These are phyloP conservation scores for Asclepias syriaca DNA, from an alignment of 257 asterid species.

Conservation along the genomic window DNA sequence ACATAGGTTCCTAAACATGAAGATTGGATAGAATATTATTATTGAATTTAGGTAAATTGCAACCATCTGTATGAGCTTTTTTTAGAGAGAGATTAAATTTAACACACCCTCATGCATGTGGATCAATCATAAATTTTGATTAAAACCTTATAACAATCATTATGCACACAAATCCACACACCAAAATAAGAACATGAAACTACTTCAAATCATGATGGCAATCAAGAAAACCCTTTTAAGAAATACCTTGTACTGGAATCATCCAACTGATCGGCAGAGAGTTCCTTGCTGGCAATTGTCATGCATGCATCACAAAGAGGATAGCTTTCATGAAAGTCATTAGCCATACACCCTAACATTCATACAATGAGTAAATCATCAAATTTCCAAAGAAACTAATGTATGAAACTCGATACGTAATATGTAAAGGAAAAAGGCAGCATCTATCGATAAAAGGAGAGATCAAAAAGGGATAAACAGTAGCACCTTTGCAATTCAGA, in stretches of 20 bases:
- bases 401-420: background rate
- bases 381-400: slow-evolving; percentile 2
- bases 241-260: slow-evolving; percentile 46
- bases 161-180: background rate
- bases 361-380: background rate
- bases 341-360: slow-evolving; percentile 42
- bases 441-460: too few species aligned
- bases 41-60: too few species aligned
- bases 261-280: slow-evolving; percentile 28
- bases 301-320: slow-evolving; percentile 55
- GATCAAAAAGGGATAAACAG: background rate
- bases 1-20: background rate
- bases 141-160: too few species aligned
- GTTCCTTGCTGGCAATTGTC: slow-evolving; percentile 32
- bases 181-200: background rate
- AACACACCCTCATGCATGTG: too few species aligned
- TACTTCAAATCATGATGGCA: background rate
- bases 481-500: slow-evolving; percentile 62
- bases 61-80: too few species aligned
- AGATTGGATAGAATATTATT: too few species aligned
- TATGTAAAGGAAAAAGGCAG: background rate
- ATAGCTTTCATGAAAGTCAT: slow-evolving; percentile 38
- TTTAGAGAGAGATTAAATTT: too few species aligned
- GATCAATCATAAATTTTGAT: too few species aligned
- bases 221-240: background rate